Evolutionary conservation across 495 filamentous ascomycete species (phyloP).

Genomic region (Cercophora samala): DNA sequence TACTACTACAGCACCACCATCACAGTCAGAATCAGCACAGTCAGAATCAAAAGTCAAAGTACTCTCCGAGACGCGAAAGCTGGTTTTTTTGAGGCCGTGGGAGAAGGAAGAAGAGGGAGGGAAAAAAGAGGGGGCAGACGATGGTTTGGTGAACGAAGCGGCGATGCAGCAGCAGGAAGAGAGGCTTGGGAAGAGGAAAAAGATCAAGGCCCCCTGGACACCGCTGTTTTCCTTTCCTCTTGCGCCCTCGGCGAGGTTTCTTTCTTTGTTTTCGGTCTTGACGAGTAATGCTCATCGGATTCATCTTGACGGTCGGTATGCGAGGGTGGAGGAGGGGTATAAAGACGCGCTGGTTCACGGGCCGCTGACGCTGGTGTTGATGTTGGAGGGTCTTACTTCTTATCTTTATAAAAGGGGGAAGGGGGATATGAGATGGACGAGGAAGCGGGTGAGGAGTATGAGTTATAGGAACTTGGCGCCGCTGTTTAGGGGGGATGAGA

Average conservation of each 20-base stretch:
- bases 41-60: not conserved
- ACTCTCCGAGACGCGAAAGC: not conserved
- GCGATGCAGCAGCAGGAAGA: not conserved
- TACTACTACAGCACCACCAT: too few species aligned
- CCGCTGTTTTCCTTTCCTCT: conserved; percentile 61
- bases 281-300: conserved; percentile 85
- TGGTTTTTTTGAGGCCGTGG: not conserved
- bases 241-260: conserved; percentile 58
- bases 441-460: conserved; percentile 46
- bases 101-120: too few species aligned
- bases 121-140: too few species aligned
- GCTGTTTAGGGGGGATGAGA: conserved; percentile 66
- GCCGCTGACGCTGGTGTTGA: conserved; percentile 71
- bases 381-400: conserved; percentile 57
- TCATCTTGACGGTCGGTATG: conserved; percentile 74
- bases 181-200: not conserved
- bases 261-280: conserved; percentile 82
- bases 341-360: conserved; percentile 77
- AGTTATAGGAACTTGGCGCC: conserved; percentile 83
- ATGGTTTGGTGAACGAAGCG: too few species aligned
- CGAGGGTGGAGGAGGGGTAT: conserved; percentile 67
- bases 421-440: conserved; percentile 17
- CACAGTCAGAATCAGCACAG: not conserved
- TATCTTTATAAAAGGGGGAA: not conserved
- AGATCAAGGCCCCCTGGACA: conserved; percentile 21